phyloP scores from a whole-genome alignment of 2,329 filamentous ascomycete species.

The Talaromyces amestolkiae region DNA sequence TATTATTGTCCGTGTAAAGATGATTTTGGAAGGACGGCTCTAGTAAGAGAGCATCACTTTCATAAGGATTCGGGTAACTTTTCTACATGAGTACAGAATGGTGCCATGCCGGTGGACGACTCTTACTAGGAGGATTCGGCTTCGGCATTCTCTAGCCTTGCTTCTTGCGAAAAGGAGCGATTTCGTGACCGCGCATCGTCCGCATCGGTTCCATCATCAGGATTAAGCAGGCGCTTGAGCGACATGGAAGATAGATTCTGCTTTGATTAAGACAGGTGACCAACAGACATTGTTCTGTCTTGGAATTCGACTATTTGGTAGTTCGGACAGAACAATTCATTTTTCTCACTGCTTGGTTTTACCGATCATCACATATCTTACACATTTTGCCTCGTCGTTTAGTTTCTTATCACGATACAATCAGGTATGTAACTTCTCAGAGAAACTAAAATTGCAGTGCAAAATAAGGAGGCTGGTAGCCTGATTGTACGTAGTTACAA shows the following conservation, averaged over 20 bases:
- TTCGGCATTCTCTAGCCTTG: not conserved
- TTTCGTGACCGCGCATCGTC: not conserved
- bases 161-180: conserved; percentile 3
- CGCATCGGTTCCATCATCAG: not conserved
- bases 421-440: not conserved
- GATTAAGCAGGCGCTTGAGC: conserved; percentile 11
- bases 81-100: not conserved
- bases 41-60: not conserved
- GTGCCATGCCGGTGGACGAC: not conserved
- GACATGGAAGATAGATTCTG: not conserved
- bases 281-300: not conserved
- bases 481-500: not conserved
- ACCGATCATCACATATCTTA: not conserved
- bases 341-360: not conserved
- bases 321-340: not conserved
- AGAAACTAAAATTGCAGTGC: not conserved
- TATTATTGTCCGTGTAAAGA: not conserved
- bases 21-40: not conserved
- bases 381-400: not conserved
- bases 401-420: not conserved
- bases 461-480: not conserved
- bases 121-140: not conserved
- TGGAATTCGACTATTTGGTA: not conserved
- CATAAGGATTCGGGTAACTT: not conserved
- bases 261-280: not conserved